phyloP scores from a whole-genome alignment of 148 eudicot species.

The Camellia japonica region DNA sequence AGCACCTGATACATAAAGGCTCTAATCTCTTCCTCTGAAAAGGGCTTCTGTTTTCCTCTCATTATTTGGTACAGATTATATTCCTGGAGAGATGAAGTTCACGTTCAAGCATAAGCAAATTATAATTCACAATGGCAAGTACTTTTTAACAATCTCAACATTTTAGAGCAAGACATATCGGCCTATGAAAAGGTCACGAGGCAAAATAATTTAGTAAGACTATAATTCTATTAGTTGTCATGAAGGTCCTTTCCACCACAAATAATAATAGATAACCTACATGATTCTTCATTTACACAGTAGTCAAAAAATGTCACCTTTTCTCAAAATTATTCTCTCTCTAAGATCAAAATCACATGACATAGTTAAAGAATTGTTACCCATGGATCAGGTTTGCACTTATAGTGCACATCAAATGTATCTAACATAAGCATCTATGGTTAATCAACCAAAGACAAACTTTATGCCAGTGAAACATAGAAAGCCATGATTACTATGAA shows the following conservation, averaged over 20 bases:
- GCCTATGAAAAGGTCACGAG: neutral
- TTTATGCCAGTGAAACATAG: neutral
- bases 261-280: neutral
- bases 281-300: neutral
- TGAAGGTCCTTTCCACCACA: neutral
- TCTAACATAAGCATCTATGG: neutral
- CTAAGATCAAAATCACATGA: neutral
- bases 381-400: neutral
- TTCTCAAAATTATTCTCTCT: neutral
- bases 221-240: neutral
- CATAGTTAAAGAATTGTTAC: neutral
- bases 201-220: neutral
- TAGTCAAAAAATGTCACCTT: neutral
- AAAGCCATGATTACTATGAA: neutral
- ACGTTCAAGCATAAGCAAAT: constrained; percentile 10
- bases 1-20: constrained; percentile 65
- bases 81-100: constrained; percentile 48
- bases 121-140: neutral
- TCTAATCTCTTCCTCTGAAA: constrained; percentile 81
- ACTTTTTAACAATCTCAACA: neutral
- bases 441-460: neutral
- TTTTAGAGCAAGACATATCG: neutral
- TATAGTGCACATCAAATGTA: neutral
- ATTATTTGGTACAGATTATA: constrained; percentile 81
- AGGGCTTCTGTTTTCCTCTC: constrained; percentile 60